phyloP scores from a whole-genome alignment of 179 eudicot genomes.

The Dionaea muscipula region DNA sequence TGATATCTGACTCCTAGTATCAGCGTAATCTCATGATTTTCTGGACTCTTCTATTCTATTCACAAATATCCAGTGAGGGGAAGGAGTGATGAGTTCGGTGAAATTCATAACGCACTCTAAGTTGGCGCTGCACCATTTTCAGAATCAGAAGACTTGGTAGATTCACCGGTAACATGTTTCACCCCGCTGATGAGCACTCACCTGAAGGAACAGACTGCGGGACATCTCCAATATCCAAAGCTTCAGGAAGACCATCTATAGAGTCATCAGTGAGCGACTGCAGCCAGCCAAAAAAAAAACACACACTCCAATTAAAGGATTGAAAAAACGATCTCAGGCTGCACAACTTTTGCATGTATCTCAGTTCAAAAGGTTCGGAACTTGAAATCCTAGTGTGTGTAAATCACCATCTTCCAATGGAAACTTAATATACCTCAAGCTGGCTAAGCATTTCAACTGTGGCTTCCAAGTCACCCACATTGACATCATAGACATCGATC shows the following conservation, averaged over 20 bases:
- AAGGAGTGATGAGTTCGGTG: neutral
- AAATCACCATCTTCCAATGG: neutral
- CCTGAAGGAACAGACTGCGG: slow-evolving; percentile 31
- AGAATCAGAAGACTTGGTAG: slow-evolving; percentile 26
- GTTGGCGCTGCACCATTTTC: slow-evolving; percentile 19
- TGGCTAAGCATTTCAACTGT: slow-evolving; percentile 71
- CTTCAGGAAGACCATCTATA: slow-evolving; percentile 41
- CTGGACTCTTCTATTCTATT: too few species aligned
- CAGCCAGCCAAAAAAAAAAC: neutral
- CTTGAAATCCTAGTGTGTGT: neutral
- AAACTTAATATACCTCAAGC: slow-evolving; percentile 47
- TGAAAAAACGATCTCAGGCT: neutral
- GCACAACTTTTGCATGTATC: neutral
- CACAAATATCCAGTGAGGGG: neutral
- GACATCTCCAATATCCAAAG: slow-evolving; percentile 36
- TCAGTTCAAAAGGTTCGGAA: neutral
- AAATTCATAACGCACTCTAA: slow-evolving; percentile 11
- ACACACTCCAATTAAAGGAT: too few species aligned
- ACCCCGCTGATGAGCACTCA: slow-evolving; percentile 28
- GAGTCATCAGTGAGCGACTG: slow-evolving; percentile 14
- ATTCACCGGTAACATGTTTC: slow-evolving; percentile 29
- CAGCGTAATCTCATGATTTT: too few species aligned
- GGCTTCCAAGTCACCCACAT: slow-evolving; percentile 60
- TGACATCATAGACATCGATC: slow-evolving; percentile 56
- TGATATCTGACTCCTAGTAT: too few species aligned